Conservation (phyloP, 2,329 filamentous ascomycete species). For the Talaromyces sp. region DNA sequence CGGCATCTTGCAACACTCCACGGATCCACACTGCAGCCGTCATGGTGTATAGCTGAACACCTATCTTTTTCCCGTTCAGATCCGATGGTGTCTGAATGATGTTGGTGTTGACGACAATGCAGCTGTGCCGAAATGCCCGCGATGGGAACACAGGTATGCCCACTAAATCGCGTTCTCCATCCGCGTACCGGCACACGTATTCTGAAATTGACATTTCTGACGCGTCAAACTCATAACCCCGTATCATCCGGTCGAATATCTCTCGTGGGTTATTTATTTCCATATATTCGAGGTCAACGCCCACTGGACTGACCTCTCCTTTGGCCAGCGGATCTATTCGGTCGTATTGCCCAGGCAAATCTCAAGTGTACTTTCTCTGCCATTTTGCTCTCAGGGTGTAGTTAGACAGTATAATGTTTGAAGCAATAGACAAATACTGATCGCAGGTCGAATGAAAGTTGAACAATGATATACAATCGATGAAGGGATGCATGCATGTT, state of each 20-base stretch:
- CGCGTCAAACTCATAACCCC: background rate
- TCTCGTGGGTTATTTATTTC: background rate
- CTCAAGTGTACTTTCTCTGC: too few species aligned
- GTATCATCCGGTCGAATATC: background rate
- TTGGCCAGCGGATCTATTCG: background rate
- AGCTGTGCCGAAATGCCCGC: background rate
- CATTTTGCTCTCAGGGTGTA: too few species aligned
- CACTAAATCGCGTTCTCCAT: background rate
- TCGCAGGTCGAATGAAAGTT: too few species aligned
- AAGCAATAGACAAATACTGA: too few species aligned
- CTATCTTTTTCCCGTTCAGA: constrained; percentile 38
- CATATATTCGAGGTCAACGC: background rate
- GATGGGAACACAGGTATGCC: background rate
- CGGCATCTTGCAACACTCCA: constrained; percentile 35
- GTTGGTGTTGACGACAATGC: constrained; percentile 25
- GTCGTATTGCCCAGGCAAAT: background rate
- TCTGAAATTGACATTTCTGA: background rate
- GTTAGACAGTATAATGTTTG: too few species aligned
- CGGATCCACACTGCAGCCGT: constrained; percentile 43
- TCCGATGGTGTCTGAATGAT: constrained; percentile 33
- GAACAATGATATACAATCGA: too few species aligned
- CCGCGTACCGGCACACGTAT: background rate
- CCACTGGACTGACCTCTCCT: background rate
- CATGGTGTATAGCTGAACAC: constrained; percentile 44
- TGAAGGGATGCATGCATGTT: too few species aligned